These are phyloP conservation scores for Cercospora janseana DNA, from an alignment of 2,329 filamentous ascomycete genomes.

Conservation along the genomic window DNA sequence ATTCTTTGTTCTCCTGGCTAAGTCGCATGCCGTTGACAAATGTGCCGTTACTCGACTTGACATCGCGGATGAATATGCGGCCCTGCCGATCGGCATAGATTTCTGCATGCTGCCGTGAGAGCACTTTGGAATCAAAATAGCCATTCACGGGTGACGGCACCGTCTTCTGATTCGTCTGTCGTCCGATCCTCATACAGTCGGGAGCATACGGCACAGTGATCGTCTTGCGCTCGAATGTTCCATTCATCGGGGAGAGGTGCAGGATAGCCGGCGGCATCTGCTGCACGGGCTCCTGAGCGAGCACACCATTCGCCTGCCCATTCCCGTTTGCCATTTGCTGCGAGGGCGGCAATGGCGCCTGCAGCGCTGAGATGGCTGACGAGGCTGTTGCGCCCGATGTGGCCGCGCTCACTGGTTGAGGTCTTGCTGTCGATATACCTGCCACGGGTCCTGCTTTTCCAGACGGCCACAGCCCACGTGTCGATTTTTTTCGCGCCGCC, in stretches of 20 bases:
- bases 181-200: conserved; percentile 90
- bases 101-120: conserved; percentile 93
- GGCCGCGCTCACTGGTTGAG: conserved; percentile 60
- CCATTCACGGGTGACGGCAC: conserved; percentile 87
- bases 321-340: conserved; percentile 66
- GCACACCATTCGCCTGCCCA: conserved; percentile 57
- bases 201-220: conserved; percentile 90
- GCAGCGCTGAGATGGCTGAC: conserved; percentile 62
- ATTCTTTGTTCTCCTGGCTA: conserved; percentile 92
- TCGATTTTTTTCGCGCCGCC: conserved; percentile 51
- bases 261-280: conserved; percentile 68
- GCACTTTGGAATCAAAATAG: conserved; percentile 96
- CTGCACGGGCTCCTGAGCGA: conserved; percentile 48
- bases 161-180: conserved; percentile 96
- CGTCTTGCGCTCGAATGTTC: conserved; percentile 94
- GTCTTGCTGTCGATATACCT: conserved; percentile 59
- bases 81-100: conserved; percentile 75
- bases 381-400: conserved; percentile 59
- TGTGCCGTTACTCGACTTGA: conserved; percentile 97
- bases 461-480: conserved; percentile 61
- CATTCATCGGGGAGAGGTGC: conserved; percentile 85
- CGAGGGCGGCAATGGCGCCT: conserved; percentile 63
- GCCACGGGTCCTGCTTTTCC: conserved; percentile 65
- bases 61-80: conserved; percentile 92
- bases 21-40: conserved; percentile 92